Conservation (phyloP, 441 rosid species). For the Metrosideros polymorpha region DNA sequence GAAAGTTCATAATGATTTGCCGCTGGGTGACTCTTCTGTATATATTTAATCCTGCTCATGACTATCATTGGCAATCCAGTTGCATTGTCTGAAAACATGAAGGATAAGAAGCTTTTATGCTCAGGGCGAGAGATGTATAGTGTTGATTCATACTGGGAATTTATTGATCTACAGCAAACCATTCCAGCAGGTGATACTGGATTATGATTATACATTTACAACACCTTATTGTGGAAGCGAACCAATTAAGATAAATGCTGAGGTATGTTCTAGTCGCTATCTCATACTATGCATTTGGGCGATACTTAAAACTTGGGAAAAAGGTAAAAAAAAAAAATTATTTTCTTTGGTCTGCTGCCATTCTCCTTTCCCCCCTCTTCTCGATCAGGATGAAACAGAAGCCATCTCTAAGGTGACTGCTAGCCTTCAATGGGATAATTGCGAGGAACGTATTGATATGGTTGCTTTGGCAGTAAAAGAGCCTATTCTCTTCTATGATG, state of each 20-base stretch:
- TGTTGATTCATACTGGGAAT: background rate
- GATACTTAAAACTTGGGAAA: background rate
- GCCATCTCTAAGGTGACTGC: constrained; percentile 13
- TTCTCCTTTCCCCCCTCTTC: background rate
- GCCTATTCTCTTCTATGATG: constrained; percentile 96
- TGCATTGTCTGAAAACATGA: background rate
- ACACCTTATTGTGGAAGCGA: constrained; percentile 87
- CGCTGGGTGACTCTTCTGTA: background rate
- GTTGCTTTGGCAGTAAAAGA: constrained; percentile 73
- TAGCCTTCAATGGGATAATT: constrained; percentile 63
- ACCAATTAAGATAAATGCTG: constrained; percentile 29
- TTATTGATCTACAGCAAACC: constrained; percentile 66
- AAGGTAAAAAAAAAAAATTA: background rate
- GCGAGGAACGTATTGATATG: constrained; percentile 63
- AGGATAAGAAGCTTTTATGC: background rate
- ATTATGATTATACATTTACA: constrained; percentile 96
- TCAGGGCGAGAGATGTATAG: background rate
- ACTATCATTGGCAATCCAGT: background rate
- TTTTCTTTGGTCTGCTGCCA: background rate
- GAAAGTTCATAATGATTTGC: background rate
- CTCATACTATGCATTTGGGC: background rate
- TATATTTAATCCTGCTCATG: background rate
- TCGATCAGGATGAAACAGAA: constrained; percentile 26
- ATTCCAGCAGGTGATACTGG: constrained; percentile 81
- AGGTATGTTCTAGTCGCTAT: constrained; percentile 24